phyloP scores from a whole-genome alignment of 2,329 filamentous ascomycete genomes.

The Alternaria panax region DNA sequence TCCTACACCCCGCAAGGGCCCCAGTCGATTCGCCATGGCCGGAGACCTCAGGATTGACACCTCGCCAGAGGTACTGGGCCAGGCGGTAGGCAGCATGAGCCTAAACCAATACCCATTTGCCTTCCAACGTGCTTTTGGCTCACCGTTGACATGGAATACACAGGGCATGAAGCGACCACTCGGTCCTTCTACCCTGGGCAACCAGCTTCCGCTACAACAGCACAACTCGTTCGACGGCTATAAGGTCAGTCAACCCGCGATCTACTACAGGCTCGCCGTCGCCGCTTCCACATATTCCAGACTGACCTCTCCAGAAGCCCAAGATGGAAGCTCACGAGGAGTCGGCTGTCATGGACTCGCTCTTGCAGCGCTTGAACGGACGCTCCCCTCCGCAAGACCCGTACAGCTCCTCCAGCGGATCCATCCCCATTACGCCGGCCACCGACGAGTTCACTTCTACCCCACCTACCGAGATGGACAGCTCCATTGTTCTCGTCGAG shows the following conservation, averaged over 20 bases:
- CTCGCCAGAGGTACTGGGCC: constrained; percentile 45
- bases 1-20: constrained; percentile 51
- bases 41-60: constrained; percentile 45
- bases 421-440: constrained; percentile 69
- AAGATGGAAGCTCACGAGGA: constrained; percentile 54
- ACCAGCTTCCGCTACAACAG: constrained; percentile 33
- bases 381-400: constrained; percentile 55
- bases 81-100: constrained; percentile 43
- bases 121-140: constrained; percentile 28
- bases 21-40: constrained; percentile 37
- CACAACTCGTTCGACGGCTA: constrained; percentile 32
- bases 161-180: constrained; percentile 52
- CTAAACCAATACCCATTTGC: constrained; percentile 30
- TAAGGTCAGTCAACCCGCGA: constrained; percentile 39
- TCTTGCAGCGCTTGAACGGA: constrained; percentile 76
- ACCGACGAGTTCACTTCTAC: constrained; percentile 60
- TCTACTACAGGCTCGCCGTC: background rate
- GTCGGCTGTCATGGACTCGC: constrained; percentile 62
- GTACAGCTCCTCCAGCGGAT: constrained; percentile 65
- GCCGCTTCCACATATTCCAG: background rate
- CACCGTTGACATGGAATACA: constrained; percentile 44
- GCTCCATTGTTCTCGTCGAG: constrained; percentile 45
- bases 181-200: constrained; percentile 47
- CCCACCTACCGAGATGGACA: constrained; percentile 34
- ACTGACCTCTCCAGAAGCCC: constrained; percentile 56